phyloP scores from a whole-genome alignment of 1,284 basidiomycete species.

The Apiotrichum porosum region DNA sequence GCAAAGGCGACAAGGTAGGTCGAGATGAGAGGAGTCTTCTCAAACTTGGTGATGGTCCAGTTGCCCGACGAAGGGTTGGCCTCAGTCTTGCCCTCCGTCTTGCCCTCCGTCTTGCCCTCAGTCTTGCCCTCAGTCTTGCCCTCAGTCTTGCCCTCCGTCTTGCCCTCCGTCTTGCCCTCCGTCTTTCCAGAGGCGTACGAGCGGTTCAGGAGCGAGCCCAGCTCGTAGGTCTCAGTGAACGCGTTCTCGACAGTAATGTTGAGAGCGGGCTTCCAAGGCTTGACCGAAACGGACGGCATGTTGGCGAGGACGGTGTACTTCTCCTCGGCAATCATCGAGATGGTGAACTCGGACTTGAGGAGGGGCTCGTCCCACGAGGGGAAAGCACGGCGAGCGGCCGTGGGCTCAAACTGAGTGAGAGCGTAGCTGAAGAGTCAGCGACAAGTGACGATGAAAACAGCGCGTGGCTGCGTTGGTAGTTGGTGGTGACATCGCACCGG shows the following conservation, averaged over 20 bases:
- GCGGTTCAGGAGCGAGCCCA: conserved; percentile 42
- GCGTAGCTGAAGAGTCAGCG: conserved; percentile 54
- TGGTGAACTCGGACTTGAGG: conserved; percentile 78
- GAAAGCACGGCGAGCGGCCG: conserved; percentile 74
- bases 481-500: too few species aligned
- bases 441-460: neutral
- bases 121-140: conserved; percentile 35
- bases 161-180: conserved; percentile 46
- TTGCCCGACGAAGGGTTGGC: conserved; percentile 26
- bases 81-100: conserved; percentile 47
- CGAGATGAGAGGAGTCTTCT: conserved; percentile 74
- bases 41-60: conserved; percentile 78
- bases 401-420: conserved; percentile 78
- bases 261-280: conserved; percentile 42
- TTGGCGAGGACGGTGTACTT: conserved; percentile 69
- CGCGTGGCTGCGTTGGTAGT: neutral
- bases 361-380: conserved; percentile 89
- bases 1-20: conserved; percentile 90
- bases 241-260: conserved; percentile 33
- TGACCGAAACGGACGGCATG: conserved; percentile 68
- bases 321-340: conserved; percentile 75
- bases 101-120: conserved; percentile 40
- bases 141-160: conserved; percentile 40
- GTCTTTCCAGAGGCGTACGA: conserved; percentile 27
- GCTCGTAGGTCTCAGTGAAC: conserved; percentile 40